A percentile compares a stretch with the other conserved stretches of the same genome.
Conservation (phyloP, 2,329 filamentous ascomycete species). For the Trichoderma guizhouense region DNA sequence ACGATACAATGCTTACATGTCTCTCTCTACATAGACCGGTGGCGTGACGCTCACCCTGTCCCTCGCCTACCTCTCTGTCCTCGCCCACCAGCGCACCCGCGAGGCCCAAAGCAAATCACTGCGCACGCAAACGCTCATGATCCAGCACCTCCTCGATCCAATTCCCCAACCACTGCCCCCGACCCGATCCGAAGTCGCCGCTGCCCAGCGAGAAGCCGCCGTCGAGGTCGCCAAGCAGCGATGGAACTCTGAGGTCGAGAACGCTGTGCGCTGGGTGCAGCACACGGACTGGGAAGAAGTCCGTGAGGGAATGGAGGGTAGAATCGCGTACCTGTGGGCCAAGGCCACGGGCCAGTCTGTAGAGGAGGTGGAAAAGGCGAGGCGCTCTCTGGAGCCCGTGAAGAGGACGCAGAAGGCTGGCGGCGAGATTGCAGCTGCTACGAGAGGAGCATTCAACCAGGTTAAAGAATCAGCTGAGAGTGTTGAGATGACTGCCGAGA, state of each 20-base stretch:
- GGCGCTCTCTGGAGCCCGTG: constrained; percentile 31
- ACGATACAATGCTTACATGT: constrained; percentile 13
- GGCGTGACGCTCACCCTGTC: constrained; percentile 73
- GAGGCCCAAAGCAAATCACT: constrained; percentile 55
- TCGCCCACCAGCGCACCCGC: constrained; percentile 67
- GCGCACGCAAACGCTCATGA: constrained; percentile 53
- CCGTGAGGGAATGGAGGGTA: constrained; percentile 55
- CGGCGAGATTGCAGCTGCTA: constrained; percentile 32
- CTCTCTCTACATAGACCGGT: constrained; percentile 53
- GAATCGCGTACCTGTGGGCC: constrained; percentile 44
- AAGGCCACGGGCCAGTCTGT: constrained; percentile 35
- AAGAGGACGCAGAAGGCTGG: constrained; percentile 32
- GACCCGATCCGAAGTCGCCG: constrained; percentile 49
- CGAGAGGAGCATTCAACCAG: constrained; percentile 35
- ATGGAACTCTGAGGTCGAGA: constrained; percentile 73
- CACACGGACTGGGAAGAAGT: constrained; percentile 62
- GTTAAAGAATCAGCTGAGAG: constrained; percentile 30
- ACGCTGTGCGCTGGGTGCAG: constrained; percentile 63
- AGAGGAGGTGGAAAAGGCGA: constrained; percentile 29
- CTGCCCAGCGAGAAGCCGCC: constrained; percentile 52
- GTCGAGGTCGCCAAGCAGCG: constrained; percentile 68
- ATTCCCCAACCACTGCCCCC: constrained; percentile 46
- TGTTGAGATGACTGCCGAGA: constrained; percentile 27
- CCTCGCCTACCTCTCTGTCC: constrained; percentile 67
- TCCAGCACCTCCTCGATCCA: constrained; percentile 52